Evolutionary conservation across 192 early-diverging fungal species (phyloP), one percentile per base, ranked within the genome.

Genomic region (Mortierella antarctica): DNA sequence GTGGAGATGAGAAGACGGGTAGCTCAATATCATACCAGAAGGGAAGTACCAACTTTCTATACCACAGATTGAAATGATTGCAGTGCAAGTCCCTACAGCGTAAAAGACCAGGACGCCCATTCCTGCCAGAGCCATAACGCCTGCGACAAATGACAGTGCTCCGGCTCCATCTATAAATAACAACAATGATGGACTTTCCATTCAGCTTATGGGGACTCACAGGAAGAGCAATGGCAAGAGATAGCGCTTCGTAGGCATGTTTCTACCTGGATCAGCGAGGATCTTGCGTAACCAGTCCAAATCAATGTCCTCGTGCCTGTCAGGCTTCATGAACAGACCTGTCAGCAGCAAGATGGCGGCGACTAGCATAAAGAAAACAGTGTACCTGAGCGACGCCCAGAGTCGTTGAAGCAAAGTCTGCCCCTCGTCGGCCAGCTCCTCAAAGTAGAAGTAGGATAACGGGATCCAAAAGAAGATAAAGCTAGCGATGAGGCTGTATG

Each of bases 381-480:
- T 90, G 57, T 89, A 89, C 52, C 86, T 87, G 42, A 88, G 56
- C 0, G 90, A 86, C 2, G 70, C 73, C 50, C 55, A 65, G 1
- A 88, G 57, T 0, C 89, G 82, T 41, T 86, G 55, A 1, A 59
- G 14, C 1, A 60, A 51, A 17, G 81, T 63, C 49, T 83, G 72
- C 17, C 76, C 83, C 10, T 88, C 86, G 44, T 91, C 88, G 1
- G 73, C 65, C 5, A 84, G 67, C 51, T 88, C 87, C 52, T 91
- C 90, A 72, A 82, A 91, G 65, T 85, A 91, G 62, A 91, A 91
- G 52, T 91, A 91, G 7, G 86, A 79, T 52, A 91, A 84, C 5
- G 90, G 90, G 65, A 91, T 84, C 73, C 86, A 72, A n/a, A 83
- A 64, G 63, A 87, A 87, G 48, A 69, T 62, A 39, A 88, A 86